These are phyloP conservation scores for Moniliophthora roreri DNA, from an alignment of 1,284 basidiomycete genomes.

Conservation along the genomic window DNA sequence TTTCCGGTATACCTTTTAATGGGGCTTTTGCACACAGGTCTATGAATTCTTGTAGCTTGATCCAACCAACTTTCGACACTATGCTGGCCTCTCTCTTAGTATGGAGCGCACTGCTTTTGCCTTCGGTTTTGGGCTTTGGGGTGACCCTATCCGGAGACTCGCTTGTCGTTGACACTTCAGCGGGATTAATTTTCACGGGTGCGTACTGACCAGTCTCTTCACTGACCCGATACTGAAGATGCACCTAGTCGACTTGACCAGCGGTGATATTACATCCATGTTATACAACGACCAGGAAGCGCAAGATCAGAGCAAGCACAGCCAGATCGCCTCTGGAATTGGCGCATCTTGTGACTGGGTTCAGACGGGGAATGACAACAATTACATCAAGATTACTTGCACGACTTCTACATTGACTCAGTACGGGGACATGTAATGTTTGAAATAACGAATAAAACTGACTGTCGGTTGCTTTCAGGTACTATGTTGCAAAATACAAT, in stretches of 20 bases:
- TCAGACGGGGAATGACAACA: background rate
- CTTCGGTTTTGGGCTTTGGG: conserved; percentile 28
- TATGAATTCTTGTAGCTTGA: no score
- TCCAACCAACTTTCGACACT: no score
- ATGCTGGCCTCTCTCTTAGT: no score
- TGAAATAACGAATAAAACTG: conserved; percentile 38
- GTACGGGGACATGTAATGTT: conserved; percentile 37
- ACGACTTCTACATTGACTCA: conserved; percentile 39
- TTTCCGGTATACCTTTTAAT: no score
- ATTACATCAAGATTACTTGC: conserved; percentile 22
- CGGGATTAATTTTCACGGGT: conserved; percentile 46
- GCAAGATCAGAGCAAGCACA: conserved; percentile 44
- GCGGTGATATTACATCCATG: conserved; percentile 46
- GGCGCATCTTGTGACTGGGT: conserved; percentile 22
- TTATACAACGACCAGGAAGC: conserved; percentile 44
- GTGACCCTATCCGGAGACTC: conserved; percentile 40
- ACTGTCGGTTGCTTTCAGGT: conserved; percentile 25
- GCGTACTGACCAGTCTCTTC: conserved; percentile 16
- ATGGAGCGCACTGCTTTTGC: no score
- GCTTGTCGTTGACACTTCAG: conserved; percentile 44
- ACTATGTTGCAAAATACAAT: background rate
- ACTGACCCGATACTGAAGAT: background rate
- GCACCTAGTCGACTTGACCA: conserved; percentile 36
- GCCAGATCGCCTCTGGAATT: conserved; percentile 46
- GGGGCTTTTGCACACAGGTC: no score